Percentiles rank a stretch among this genome's conserved stretches.
phyloP scores from a whole-genome alignment of 164 flowering plant species.

The Tinospora cordifolia region DNA sequence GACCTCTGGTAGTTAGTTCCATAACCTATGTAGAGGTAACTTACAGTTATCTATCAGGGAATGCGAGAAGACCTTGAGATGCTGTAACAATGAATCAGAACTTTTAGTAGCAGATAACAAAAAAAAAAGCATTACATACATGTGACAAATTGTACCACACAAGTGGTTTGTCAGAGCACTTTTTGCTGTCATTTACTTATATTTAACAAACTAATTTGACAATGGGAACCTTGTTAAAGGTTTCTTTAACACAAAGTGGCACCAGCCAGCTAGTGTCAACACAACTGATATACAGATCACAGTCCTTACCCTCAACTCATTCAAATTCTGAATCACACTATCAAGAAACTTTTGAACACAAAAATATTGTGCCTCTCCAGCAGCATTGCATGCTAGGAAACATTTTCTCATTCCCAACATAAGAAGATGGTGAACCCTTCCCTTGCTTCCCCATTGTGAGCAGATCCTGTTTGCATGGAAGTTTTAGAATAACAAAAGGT shows the following conservation, averaged over 20 bases:
- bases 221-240: too few species aligned
- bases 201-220: too few species aligned
- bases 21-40: not conserved
- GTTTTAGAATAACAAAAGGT: not conserved
- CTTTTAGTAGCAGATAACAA: not conserved
- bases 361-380: not conserved
- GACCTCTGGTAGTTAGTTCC: not conserved
- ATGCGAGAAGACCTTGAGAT: too few species aligned
- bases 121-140: not conserved
- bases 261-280: not conserved
- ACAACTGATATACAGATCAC: not conserved
- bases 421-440: not conserved
- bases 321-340: not conserved
- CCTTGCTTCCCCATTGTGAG: not conserved
- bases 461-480: not conserved
- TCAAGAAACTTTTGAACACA: not conserved
- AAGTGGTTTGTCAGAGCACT: not conserved
- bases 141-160: not conserved
- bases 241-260: not conserved
- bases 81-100: not conserved
- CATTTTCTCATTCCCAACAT: not conserved
- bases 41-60: not conserved
- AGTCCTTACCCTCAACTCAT: not conserved
- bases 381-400: not conserved
- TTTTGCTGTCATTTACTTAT: not conserved